These are phyloP conservation scores for Penicillium concentricum DNA, from an alignment of 2,329 filamentous ascomycete species.

Conservation along the genomic window DNA sequence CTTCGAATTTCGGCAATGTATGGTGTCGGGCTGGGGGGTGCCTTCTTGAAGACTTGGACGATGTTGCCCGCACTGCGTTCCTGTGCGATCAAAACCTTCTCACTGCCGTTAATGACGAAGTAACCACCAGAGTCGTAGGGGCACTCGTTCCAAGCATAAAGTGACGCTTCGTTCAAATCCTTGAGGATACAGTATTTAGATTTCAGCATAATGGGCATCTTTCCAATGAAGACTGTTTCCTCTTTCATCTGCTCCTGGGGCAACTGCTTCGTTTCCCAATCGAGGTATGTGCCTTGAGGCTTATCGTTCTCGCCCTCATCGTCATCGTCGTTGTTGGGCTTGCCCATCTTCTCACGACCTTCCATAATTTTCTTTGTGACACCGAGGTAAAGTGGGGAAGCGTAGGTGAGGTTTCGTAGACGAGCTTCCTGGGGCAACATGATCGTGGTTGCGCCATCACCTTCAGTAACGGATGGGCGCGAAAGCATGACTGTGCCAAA, in stretches of 20 bases:
- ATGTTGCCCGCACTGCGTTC: slow-evolving; percentile 98
- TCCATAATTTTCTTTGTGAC: slow-evolving; percentile 83
- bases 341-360: slow-evolving; percentile 71
- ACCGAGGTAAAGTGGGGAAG: slow-evolving; percentile 83
- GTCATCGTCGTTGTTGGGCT: slow-evolving; percentile 60
- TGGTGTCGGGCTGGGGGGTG: slow-evolving; percentile 83
- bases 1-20: slow-evolving; percentile 96
- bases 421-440: slow-evolving; percentile 93
- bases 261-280: slow-evolving; percentile 48
- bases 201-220: slow-evolving; percentile 96
- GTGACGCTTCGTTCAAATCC: slow-evolving; percentile 75
- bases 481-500: slow-evolving; percentile 89
- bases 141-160: slow-evolving; percentile 93
- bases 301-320: slow-evolving; percentile 53
- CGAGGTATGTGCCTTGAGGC: slow-evolving; percentile 43
- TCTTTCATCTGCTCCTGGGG: slow-evolving; percentile 57
- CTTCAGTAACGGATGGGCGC: slow-evolving; percentile 86
- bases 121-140: slow-evolving; percentile 98
- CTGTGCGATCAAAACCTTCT: slow-evolving; percentile 97
- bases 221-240: slow-evolving; percentile 85
- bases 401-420: slow-evolving; percentile 92
- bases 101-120: slow-evolving; percentile 98
- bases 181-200: slow-evolving; percentile 91
- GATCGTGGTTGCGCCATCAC: slow-evolving; percentile 80
- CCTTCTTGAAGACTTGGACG: slow-evolving; percentile 98